Percentiles rank a stretch among this genome's conserved stretches.
Evolutionary conservation across 192 early-diverging fungal species (phyloP).

Genomic region (Coemansia sp.): DNA sequence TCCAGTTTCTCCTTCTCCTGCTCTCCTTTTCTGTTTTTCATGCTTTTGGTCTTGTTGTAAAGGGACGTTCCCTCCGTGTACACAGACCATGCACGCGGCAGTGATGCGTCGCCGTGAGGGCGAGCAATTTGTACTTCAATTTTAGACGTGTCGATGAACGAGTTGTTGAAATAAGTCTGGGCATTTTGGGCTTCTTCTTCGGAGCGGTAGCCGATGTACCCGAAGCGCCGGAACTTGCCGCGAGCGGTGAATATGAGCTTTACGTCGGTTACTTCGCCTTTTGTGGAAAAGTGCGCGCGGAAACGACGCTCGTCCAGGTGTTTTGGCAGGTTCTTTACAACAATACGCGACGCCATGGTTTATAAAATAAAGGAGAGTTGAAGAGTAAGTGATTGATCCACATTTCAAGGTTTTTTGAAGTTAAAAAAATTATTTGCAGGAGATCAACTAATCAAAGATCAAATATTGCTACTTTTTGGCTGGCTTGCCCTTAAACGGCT

Average conservation of each 20-base stretch:
- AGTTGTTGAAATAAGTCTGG: slow-evolving; percentile 80
- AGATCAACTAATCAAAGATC: slow-evolving; percentile 2
- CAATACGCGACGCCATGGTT: slow-evolving; percentile 61
- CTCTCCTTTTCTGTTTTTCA: slow-evolving; percentile 16
- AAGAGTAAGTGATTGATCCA: neutral
- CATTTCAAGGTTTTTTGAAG: neutral
- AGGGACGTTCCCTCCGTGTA: slow-evolving; percentile 85
- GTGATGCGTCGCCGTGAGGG: slow-evolving; percentile 74
- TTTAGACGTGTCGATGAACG: slow-evolving; percentile 88
- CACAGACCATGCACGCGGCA: slow-evolving; percentile 89
- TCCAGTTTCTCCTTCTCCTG: slow-evolving; percentile 29
- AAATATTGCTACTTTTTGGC: too few species aligned
- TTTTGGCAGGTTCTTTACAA: slow-evolving; percentile 97
- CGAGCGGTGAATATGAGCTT: slow-evolving; percentile 73
- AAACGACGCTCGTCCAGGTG: slow-evolving; percentile 80
- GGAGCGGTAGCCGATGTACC: slow-evolving; percentile 87
- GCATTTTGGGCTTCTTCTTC: slow-evolving; percentile 84
- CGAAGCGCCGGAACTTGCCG: slow-evolving; percentile 76
- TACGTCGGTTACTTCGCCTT: slow-evolving; percentile 88
- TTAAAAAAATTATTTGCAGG: slow-evolving; percentile 4
- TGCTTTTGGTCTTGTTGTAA: slow-evolving; percentile 49
- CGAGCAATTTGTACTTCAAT: slow-evolving; percentile 86
- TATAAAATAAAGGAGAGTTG: neutral
- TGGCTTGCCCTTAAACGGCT: too few species aligned
- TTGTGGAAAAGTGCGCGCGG: slow-evolving; percentile 77